Percentiles rank a stretch among this genome's conserved stretches.
phyloP scores from a whole-genome alignment of 306 rosid species.

The Acmispon strigosus region DNA sequence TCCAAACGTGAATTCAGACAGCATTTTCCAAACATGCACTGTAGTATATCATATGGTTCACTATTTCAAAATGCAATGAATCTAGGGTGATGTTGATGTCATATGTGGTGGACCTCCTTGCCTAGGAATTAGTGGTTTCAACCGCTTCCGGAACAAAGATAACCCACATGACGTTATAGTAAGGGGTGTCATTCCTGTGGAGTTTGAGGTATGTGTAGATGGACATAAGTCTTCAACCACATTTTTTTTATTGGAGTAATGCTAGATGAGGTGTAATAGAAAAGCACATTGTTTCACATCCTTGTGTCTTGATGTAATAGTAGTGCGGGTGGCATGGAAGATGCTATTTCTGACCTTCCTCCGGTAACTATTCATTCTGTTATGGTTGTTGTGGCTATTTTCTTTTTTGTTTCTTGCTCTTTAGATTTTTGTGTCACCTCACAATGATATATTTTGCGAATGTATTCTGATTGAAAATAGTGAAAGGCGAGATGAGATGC shows the following conservation, averaged over 20 bases:
- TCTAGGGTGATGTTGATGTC: conserved; percentile 64
- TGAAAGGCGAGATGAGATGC: conserved; percentile 47
- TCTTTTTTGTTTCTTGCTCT: not conserved
- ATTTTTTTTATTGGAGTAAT: not conserved
- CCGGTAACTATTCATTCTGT: conserved; percentile 24
- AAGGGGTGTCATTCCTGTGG: conserved; percentile 60
- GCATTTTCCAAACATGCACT: not conserved
- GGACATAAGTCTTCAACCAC: too few relatives aligned
- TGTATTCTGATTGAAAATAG: conserved; percentile 41
- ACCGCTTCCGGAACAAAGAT: conserved; percentile 55
- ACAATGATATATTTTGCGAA: not conserved
- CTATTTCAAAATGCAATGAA: not conserved
- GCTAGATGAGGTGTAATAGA: not conserved
- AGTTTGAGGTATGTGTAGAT: conserved; percentile 57
- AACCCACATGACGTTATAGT: conserved; percentile 70
- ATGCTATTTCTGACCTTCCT: conserved; percentile 86
- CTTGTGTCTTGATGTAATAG: not conserved
- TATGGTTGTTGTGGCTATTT: conserved; percentile 29
- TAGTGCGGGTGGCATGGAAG: not conserved
- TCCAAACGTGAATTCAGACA: too few relatives aligned
- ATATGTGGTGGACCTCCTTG: conserved; percentile 96
- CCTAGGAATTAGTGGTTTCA: conserved; percentile 89
- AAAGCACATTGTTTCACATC: not conserved
- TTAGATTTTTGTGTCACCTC: not conserved
- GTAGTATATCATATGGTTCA: not conserved